Conservation (phyloP, 768 basidiomycete species). For the Pleurotus eryngii region DNA sequence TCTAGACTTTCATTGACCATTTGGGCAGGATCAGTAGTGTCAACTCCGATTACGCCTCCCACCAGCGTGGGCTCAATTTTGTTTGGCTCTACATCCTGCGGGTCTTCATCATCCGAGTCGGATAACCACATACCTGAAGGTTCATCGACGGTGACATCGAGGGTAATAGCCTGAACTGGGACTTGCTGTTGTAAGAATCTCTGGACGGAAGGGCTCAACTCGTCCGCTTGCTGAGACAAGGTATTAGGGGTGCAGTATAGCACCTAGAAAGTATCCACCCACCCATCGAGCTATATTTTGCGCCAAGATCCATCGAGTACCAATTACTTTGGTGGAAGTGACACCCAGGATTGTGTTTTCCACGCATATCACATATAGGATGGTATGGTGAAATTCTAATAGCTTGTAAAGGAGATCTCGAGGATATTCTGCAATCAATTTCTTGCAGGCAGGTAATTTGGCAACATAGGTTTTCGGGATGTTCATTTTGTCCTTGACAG, state of each 20-base stretch:
- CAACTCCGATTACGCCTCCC: too few species aligned
- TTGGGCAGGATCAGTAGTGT: neutral
- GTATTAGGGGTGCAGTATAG: neutral
- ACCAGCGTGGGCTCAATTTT: too few species aligned
- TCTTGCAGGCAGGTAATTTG: neutral
- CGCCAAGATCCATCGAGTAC: neutral
- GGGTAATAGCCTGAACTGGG: neutral
- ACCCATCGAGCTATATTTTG: neutral
- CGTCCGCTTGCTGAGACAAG: constrained; percentile 5
- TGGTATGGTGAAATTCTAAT: neutral
- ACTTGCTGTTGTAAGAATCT: neutral
- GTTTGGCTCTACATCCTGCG: too few species aligned
- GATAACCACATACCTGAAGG: too few species aligned
- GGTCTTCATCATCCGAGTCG: too few species aligned
- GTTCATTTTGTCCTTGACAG: neutral
- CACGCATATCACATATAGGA: neutral
- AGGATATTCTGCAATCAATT: neutral
- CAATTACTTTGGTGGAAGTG: neutral
- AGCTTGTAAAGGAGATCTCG: neutral
- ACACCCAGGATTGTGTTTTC: neutral
- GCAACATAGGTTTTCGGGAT: neutral
- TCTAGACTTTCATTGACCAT: neutral
- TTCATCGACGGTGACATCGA: neutral
- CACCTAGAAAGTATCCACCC: neutral
- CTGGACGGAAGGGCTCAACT: neutral